Percentiles rank a stretch among this genome's conserved stretches.
phyloP scores from a whole-genome alignment of 305 asterid genomes.

The Solanum hybrid region DNA sequence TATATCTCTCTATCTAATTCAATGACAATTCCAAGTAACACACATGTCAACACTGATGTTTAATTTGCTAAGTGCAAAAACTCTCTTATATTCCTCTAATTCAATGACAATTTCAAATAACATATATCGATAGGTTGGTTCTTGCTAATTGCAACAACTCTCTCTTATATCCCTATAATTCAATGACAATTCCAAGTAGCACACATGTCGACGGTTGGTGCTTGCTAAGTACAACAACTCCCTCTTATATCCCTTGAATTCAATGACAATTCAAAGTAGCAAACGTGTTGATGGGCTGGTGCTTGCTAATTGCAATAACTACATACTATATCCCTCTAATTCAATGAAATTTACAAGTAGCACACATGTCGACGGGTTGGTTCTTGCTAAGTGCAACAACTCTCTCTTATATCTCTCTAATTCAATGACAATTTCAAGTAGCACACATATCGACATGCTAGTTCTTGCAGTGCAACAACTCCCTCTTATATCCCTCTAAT shows the following conservation, averaged over 20 bases:
- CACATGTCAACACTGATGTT: neutral
- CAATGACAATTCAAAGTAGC: neutral
- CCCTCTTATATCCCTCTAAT: neutral
- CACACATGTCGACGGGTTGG: neutral
- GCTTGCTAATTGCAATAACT: neutral
- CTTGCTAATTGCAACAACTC: neutral
- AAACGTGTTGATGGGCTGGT: neutral
- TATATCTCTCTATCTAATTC: neutral
- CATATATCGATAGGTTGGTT: neutral
- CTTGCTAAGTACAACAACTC: neutral
- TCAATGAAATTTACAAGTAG: neutral
- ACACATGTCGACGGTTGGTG: neutral
- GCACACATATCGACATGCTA: neutral
- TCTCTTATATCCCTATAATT: neutral
- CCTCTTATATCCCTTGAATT: neutral
- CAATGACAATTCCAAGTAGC: neutral
- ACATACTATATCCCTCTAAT: neutral
- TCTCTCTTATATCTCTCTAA: neutral
- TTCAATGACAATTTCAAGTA: neutral
- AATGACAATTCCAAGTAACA: neutral
- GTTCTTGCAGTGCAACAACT: neutral
- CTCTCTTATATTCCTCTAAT: neutral
- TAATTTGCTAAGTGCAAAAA: neutral
- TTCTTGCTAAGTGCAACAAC: neutral
- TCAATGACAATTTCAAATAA: neutral